Conservation (phyloP, 495 filamentous ascomycete species). For the Tricharina praecox region DNA sequence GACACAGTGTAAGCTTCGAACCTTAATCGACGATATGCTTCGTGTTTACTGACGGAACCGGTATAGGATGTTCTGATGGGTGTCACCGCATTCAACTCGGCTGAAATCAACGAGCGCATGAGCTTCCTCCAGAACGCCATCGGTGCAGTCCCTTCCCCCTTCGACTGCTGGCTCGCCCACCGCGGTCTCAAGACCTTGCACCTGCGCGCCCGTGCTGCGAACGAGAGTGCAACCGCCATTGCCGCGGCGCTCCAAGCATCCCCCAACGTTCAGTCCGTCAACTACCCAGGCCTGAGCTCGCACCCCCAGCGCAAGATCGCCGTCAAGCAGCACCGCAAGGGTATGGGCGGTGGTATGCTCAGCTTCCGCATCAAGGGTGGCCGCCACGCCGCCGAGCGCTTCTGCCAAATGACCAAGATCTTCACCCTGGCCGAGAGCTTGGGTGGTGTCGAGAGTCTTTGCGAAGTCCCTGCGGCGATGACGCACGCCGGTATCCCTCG, state of each 20-base stretch:
- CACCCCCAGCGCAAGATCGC: constrained; percentile 77
- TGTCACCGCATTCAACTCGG: constrained; percentile 83
- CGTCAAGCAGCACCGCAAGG: constrained; percentile 76
- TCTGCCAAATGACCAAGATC: constrained; percentile 76
- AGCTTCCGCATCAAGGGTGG: constrained; percentile 89
- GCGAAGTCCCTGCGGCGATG: constrained; percentile 86
- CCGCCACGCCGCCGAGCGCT: constrained; percentile 67
- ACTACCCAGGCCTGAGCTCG: constrained; percentile 81
- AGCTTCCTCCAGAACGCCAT: constrained; percentile 94
- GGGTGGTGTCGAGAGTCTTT: constrained; percentile 81
- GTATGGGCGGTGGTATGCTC: constrained; percentile 93
- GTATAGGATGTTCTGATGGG: constrained; percentile 98
- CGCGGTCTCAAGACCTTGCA: constrained; percentile 94
- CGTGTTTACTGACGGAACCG: not conserved
- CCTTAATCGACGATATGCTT: not conserved
- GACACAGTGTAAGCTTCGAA: constrained; percentile 45
- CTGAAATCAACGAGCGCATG: constrained; percentile 56
- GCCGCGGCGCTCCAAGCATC: constrained; percentile 61
- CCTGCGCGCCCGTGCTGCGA: constrained; percentile 71
- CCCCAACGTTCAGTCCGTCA: constrained; percentile 70
- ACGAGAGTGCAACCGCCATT: constrained; percentile 60
- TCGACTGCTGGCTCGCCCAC: constrained; percentile 99
- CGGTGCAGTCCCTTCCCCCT: constrained; percentile 81
- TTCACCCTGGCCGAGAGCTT: constrained; percentile 89
- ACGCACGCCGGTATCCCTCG: constrained; percentile 89